Evolutionary conservation across 192 early-diverging fungal species (phyloP).

Genomic region (Coemansia erecta): DNA sequence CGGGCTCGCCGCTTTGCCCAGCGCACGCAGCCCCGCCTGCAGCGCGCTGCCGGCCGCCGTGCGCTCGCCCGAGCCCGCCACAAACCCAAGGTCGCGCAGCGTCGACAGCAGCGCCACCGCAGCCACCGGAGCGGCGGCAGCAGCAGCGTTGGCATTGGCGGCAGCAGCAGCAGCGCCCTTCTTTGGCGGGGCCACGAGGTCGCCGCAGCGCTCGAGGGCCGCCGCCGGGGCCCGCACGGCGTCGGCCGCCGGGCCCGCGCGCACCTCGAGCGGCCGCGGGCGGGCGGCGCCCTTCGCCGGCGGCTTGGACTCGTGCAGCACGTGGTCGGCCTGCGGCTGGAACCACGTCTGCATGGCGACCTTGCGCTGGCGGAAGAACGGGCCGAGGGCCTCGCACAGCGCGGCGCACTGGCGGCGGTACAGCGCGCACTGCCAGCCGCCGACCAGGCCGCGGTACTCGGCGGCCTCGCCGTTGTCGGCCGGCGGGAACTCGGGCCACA

Average conservation of each 20-base stretch:
- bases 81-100: slow-evolving; percentile 28
- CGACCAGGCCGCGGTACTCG: slow-evolving; percentile 69
- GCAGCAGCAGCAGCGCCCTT: too few species aligned
- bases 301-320: slow-evolving; percentile 29
- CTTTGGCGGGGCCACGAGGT: background rate
- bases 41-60: slow-evolving; percentile 29
- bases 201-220: slow-evolving; percentile 2
- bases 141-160: too few species aligned
- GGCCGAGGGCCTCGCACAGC: slow-evolving; percentile 59
- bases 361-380: slow-evolving; percentile 66
- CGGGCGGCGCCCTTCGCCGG: slow-evolving; percentile 5
- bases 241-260: background rate
- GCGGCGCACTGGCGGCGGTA: slow-evolving; percentile 59
- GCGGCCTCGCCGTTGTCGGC: slow-evolving; percentile 77
- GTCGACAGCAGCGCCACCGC: slow-evolving; percentile 16
- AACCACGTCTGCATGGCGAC: slow-evolving; percentile 65
- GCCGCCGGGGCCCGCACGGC: background rate
- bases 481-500: slow-evolving; percentile 68
- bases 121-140: background rate
- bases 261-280: background rate
- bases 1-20: slow-evolving; percentile 4
- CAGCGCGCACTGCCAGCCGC: slow-evolving; percentile 56
- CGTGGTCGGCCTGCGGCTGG: slow-evolving; percentile 46
- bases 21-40: slow-evolving; percentile 25
- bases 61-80: slow-evolving; percentile 18